These are phyloP conservation scores for Marchantia polymorpha DNA, from an alignment of 225 moss, liverwort and hornwort genomes.

Conservation along the genomic window DNA sequence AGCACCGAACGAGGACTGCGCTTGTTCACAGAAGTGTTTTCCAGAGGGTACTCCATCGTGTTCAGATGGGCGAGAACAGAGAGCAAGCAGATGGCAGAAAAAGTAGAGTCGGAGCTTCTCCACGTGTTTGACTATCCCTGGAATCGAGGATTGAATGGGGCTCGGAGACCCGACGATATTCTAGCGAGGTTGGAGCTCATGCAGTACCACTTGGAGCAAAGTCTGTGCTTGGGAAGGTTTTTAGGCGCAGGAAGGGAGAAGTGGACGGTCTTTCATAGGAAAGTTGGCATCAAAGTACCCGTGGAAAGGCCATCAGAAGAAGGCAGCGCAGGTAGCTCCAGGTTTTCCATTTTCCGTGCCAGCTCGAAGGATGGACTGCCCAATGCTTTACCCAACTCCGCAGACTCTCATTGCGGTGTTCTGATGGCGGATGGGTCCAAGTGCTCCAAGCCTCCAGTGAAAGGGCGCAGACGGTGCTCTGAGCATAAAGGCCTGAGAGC, in stretches of 20 bases:
- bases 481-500: slow-evolving; percentile 37
- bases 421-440: slow-evolving; percentile 24
- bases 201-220: slow-evolving; percentile 41
- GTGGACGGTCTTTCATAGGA: slow-evolving; percentile 41
- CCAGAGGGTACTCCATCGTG: slow-evolving; percentile 74
- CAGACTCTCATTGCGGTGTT: slow-evolving; percentile 27
- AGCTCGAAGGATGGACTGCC: background rate
- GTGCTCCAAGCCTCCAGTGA: slow-evolving; percentile 26
- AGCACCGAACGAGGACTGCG: slow-evolving; percentile 51
- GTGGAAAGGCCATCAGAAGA: slow-evolving; percentile 49
- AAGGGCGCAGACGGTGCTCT: slow-evolving; percentile 37
- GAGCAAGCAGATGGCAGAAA: slow-evolving; percentile 67
- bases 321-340: background rate
- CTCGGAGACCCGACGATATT: slow-evolving; percentile 70
- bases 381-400: background rate
- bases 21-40: slow-evolving; percentile 81
- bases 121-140: slow-evolving; percentile 86
- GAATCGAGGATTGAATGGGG: slow-evolving; percentile 71
- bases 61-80: slow-evolving; percentile 83
- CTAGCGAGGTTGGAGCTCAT: slow-evolving; percentile 64
- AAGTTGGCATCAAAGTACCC: slow-evolving; percentile 52
- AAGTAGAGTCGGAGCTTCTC: slow-evolving; percentile 60
- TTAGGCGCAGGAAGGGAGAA: slow-evolving; percentile 25
- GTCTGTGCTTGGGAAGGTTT: slow-evolving; percentile 43
- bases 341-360: slow-evolving; percentile 18